These are phyloP conservation scores for Quercus berberidifolia DNA, from an alignment of 306 rosid species.

Conservation along the genomic window DNA sequence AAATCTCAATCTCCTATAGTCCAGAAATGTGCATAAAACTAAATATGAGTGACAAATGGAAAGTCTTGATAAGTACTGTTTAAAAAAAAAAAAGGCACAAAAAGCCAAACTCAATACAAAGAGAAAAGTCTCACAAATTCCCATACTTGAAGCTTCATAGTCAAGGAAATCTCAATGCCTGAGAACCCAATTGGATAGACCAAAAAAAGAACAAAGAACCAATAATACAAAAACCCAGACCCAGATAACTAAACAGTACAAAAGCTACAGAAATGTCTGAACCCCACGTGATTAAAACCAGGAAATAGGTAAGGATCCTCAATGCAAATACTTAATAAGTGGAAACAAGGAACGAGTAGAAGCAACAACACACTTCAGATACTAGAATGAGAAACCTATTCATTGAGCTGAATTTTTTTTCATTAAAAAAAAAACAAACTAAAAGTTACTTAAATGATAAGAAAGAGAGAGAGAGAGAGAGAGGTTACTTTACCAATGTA, in stretches of 20 bases:
- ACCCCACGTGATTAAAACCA: conserved; percentile 33
- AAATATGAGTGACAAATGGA: background rate
- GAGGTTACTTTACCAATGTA: conserved; percentile 27
- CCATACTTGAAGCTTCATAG: conserved; percentile 11
- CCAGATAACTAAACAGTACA: conserved; percentile 20
- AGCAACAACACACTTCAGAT: conserved; percentile 35
- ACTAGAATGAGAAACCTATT: conserved; percentile 27
- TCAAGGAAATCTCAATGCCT: conserved; percentile 12
- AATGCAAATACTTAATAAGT: conserved; percentile 28
- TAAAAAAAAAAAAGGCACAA: background rate
- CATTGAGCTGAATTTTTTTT: background rate
- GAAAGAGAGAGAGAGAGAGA: conserved; percentile 9
- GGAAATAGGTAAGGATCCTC: conserved; percentile 24
- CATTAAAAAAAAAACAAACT: conserved; percentile 20
- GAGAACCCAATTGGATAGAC: conserved; percentile 3
- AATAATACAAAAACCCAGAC: conserved; percentile 1
- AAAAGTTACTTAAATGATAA: conserved; percentile 24
- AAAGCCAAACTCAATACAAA: background rate
- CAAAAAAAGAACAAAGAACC: background rate
- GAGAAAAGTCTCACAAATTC: conserved; percentile 9
- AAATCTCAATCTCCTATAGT: conserved; percentile 5
- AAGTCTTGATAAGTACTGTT: conserved; percentile 1
- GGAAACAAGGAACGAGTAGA: conserved; percentile 22
- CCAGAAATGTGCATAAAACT: conserved; percentile 1
- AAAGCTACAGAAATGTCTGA: conserved; percentile 20